Conservation (phyloP, 352 stramenopile species). For the Pythium rishiriense region DNA sequence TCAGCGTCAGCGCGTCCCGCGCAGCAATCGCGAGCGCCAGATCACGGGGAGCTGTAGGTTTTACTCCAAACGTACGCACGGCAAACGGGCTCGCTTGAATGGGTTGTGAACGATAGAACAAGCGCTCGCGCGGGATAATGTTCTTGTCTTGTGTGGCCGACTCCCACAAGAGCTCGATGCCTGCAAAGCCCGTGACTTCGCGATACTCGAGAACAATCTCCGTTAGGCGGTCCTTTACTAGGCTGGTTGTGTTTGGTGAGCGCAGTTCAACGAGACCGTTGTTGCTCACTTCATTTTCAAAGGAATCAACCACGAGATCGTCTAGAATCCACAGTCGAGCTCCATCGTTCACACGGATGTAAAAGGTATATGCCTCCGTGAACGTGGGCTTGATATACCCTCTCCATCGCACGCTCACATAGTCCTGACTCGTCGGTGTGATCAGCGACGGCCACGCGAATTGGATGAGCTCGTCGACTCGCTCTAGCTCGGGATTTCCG, state of each 20-base stretch:
- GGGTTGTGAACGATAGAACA: conserved; percentile 79
- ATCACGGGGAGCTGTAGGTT: conserved; percentile 49
- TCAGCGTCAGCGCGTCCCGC: conserved; percentile 68
- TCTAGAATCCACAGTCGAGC: conserved; percentile 82
- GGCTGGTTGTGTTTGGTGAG: conserved; percentile 16
- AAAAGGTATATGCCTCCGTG: conserved; percentile 82
- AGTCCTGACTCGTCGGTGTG: conserved; percentile 91
- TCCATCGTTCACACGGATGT: conserved; percentile 80
- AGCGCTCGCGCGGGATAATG: conserved; percentile 81
- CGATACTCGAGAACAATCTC: conserved; percentile 90
- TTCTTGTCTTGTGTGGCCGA: conserved; percentile 86
- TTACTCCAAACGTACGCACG: conserved; percentile 52
- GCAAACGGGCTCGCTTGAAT: conserved; percentile 72
- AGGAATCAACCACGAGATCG: conserved; percentile 83
- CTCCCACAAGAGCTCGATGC: conserved; percentile 86
- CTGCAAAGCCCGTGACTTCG: conserved; percentile 87
- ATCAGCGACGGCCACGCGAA: conserved; percentile 93
- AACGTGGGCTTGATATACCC: conserved; percentile 89
- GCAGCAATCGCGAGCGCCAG: conserved; percentile 47
- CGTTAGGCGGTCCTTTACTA: conserved; percentile 31
- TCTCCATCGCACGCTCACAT: conserved; percentile 92
- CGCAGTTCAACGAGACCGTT: conserved; percentile 17
- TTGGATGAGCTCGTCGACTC: conserved; percentile 88
- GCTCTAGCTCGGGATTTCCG: conserved; percentile 73
- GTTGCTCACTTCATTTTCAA: conserved; percentile 46